phyloP scores from a whole-genome alignment of 192 early-diverging fungal species.

The Coemansia sp. region DNA sequence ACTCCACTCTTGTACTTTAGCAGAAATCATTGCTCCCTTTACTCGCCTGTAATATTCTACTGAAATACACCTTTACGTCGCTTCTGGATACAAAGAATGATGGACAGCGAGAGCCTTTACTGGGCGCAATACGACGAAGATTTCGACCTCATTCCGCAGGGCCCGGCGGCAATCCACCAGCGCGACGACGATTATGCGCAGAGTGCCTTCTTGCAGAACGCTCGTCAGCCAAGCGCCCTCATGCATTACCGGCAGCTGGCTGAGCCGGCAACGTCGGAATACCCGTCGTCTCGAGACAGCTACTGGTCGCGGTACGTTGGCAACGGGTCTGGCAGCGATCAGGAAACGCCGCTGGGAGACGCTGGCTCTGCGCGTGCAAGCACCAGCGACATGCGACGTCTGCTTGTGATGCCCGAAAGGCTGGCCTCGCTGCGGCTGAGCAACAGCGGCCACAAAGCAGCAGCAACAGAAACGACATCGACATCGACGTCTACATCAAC shows the following conservation, averaged over 20 bases:
- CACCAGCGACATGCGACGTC: constrained; percentile 14
- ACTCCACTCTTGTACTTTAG: not conserved
- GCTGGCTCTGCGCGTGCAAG: not conserved
- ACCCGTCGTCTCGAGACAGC: constrained; percentile 37
- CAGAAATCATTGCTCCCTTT: not conserved
- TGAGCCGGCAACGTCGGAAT: not conserved
- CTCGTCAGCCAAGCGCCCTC: not conserved
- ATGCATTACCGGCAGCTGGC: constrained; percentile 1
- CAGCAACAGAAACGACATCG: not conserved
- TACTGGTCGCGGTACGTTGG: constrained; percentile 48
- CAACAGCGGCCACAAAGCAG: not conserved
- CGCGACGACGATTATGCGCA: not conserved
- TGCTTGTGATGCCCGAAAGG: constrained; percentile 37
- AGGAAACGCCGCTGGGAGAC: constrained; percentile 16
- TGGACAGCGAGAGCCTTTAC: constrained; percentile 36
- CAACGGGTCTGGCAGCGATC: constrained; percentile 3
- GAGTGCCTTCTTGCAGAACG: not conserved
- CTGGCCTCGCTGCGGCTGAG: constrained; percentile 28
- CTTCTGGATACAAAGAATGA: no score
- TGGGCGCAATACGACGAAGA: constrained; percentile 46
- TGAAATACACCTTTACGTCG: no score
- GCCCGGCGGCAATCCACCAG: constrained; percentile 3
- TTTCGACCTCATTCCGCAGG: constrained; percentile 10
- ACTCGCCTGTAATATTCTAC: no score
- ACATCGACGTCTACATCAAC: not conserved